These are phyloP conservation scores for Kitagawia praeruptora DNA, from an alignment of 129 eudicot species.

Conservation along the genomic window DNA sequence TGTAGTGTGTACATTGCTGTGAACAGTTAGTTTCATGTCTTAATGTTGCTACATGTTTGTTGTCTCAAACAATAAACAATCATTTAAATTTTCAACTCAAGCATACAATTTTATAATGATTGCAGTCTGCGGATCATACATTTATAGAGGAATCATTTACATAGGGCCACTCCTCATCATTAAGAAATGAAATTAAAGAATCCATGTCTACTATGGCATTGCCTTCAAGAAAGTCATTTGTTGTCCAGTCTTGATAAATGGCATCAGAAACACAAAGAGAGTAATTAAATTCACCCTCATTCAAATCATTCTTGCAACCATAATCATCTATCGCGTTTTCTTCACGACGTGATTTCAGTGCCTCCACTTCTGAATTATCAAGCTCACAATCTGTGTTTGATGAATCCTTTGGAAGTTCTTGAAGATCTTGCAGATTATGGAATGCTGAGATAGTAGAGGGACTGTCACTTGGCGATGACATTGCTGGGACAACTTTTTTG, in stretches of 20 bases:
- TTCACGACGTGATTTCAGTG: neutral
- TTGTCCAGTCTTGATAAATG: neutral
- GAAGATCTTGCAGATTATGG: neutral
- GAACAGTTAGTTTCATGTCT: neutral
- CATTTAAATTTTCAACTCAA: neutral
- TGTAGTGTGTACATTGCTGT: neutral
- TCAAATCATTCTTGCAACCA: conserved; percentile 1
- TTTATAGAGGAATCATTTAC: neutral
- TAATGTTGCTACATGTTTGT: neutral
- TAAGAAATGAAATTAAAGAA: neutral
- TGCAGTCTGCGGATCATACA: neutral
- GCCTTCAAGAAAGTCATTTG: conserved; percentile 2
- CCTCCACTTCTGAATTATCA: neutral
- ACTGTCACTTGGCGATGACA: conserved; percentile 1
- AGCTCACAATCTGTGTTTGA: neutral
- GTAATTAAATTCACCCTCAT: neutral
- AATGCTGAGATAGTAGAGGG: conserved; percentile 2
- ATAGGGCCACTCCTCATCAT: conserved; percentile 1
- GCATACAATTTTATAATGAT: neutral
- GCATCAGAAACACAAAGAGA: conserved; percentile 2
- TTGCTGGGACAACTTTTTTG: neutral
- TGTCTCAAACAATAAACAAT: neutral
- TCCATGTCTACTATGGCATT: neutral
- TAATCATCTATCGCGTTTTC: neutral
- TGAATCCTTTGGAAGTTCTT: conserved; percentile 1